Evolutionary conservation across 345 rosid genomes (phyloP).

Genomic region (Gossypium anomalum): DNA sequence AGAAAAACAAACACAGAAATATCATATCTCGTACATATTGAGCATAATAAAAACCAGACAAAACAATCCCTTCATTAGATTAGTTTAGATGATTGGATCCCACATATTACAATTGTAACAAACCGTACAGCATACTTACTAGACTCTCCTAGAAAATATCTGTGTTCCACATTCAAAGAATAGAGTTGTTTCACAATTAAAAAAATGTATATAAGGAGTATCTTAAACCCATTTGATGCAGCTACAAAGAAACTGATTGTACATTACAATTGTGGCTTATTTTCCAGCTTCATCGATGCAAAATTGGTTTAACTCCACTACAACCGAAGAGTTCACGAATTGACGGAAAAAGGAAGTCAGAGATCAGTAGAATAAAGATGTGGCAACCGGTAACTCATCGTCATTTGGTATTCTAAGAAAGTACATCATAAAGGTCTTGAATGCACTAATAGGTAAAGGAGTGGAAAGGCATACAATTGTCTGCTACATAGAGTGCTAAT

Average conservation of each 20-base stretch:
- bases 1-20: background rate
- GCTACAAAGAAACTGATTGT: background rate
- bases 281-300: background rate
- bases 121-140: background rate
- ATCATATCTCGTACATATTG: constrained; percentile 1
- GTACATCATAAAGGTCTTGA: background rate
- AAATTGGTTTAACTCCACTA: background rate
- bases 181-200: background rate
- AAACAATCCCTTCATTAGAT: background rate
- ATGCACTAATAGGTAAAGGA: background rate
- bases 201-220: background rate
- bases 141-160: background rate
- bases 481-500: background rate
- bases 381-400: background rate
- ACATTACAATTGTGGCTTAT: background rate
- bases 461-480: background rate
- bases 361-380: background rate
- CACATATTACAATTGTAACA: background rate
- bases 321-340: background rate
- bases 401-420: background rate
- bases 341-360: background rate
- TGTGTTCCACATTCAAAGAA: background rate
- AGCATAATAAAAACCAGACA: background rate
- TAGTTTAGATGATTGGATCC: background rate
- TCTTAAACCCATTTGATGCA: background rate